Percentiles rank a stretch among this genome's conserved stretches.
These are phyloP conservation scores for Alliaria petiolata DNA, from an alignment of 345 rosid genomes.

Conservation along the genomic window DNA sequence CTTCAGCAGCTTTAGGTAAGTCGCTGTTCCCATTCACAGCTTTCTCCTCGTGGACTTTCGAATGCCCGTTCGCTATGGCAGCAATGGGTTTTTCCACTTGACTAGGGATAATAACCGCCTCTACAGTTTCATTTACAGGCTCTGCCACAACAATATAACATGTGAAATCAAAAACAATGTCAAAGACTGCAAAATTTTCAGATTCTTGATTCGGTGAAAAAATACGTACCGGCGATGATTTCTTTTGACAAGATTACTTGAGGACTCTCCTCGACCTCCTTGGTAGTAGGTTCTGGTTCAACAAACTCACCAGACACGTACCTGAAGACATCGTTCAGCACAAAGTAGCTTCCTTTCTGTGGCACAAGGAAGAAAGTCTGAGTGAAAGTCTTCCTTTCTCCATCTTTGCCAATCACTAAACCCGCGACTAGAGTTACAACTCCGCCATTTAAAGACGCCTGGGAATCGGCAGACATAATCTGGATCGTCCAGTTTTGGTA, in stretches of 20 bases:
- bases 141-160: not conserved
- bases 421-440: slow-evolving; percentile 70
- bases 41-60: not conserved
- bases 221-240: not conserved
- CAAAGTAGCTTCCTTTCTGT: slow-evolving; percentile 57
- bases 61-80: slow-evolving; percentile 1
- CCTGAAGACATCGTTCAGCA: slow-evolving; percentile 68
- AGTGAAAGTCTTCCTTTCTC: slow-evolving; percentile 42
- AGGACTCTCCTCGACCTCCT: slow-evolving; percentile 26
- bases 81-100: not conserved
- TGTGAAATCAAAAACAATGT: too few relatives aligned
- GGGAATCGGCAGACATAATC: slow-evolving; percentile 64
- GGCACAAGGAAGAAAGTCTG: slow-evolving; percentile 81
- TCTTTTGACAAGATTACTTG: slow-evolving; percentile 13
- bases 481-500: slow-evolving; percentile 45
- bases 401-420: slow-evolving; percentile 46
- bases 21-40: not conserved
- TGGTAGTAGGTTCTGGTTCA: slow-evolving; percentile 11
- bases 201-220: slow-evolving; percentile 3
- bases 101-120: not conserved
- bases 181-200: not conserved
- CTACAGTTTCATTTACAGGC: slow-evolving; percentile 8
- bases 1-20: slow-evolving; percentile 16
- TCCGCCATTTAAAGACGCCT: slow-evolving; percentile 44
- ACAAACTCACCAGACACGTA: slow-evolving; percentile 40